Conservation (phyloP, 257 asterid species). For the Primulina eburnea region DNA sequence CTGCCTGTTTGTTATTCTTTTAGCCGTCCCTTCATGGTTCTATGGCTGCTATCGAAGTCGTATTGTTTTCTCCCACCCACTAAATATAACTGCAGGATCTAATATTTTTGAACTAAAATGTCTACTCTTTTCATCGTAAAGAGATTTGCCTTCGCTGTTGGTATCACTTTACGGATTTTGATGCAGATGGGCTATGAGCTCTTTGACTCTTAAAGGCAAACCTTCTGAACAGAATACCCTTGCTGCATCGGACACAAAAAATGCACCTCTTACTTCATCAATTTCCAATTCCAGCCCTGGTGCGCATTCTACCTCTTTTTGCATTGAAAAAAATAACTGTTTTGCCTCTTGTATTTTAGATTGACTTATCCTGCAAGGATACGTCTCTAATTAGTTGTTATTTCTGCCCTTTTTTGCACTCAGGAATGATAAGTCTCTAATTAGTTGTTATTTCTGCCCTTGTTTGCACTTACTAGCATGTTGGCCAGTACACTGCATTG, state of each 20-base stretch:
- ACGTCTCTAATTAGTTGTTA: conserved; percentile 12
- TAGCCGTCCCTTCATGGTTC: not conserved
- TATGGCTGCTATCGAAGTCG: not conserved
- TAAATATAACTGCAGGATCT: not conserved
- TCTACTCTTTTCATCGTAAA: conserved; percentile 1
- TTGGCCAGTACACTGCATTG: not conserved
- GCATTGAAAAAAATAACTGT: not conserved
- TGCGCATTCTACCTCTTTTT: conserved; percentile 25
- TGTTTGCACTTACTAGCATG: conserved; percentile 1
- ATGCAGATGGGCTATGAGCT: conserved; percentile 99
- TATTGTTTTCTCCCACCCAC: not conserved
- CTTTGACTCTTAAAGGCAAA: conserved; percentile 88
- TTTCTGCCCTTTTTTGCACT: not conserved
- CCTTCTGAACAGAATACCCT: conserved; percentile 60
- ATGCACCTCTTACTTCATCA: conserved; percentile 52
- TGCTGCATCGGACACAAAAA: conserved; percentile 48
- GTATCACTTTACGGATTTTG: conserved; percentile 15
- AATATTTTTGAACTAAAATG: not conserved
- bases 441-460: no score
- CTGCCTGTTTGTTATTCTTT: conserved; percentile 4
- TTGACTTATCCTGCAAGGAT: not conserved
- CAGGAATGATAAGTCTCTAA: no score
- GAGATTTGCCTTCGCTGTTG: conserved; percentile 16
- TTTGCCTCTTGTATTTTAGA: conserved; percentile 3
- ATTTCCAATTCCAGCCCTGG: conserved; percentile 67